phyloP scores from a whole-genome alignment of 106 monocot species.

The Acorus gramineus region DNA sequence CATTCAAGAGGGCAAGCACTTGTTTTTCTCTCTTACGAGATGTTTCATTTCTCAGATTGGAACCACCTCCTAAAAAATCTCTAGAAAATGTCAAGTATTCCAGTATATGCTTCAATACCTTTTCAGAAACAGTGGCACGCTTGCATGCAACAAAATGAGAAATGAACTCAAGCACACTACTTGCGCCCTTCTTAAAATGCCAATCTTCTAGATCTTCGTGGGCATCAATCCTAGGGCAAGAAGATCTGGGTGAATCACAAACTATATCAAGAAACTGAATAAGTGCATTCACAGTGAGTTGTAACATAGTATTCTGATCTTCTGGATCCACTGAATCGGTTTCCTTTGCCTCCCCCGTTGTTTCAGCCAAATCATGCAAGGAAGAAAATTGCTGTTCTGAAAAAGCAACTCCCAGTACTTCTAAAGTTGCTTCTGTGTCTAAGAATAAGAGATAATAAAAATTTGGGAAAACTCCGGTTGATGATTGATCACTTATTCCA shows the following conservation, averaged over 20 bases:
- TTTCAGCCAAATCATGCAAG: slow-evolving; percentile 2
- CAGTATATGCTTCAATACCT: slow-evolving; percentile 68
- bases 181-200: slow-evolving; percentile 67
- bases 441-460: slow-evolving; percentile 68
- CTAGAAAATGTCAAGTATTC: slow-evolving; percentile 40
- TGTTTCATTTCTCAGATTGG: slow-evolving; percentile 17
- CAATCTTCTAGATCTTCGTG: slow-evolving; percentile 31
- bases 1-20: slow-evolving; percentile 53
- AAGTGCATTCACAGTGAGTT: slow-evolving; percentile 38
- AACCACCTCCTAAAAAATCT: slow-evolving; percentile 2
- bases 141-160: slow-evolving; percentile 53
- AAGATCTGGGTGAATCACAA: slow-evolving; percentile 34
- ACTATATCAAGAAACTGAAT: slow-evolving; percentile 62
- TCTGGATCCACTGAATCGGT: slow-evolving; percentile 10
- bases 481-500: slow-evolving; percentile 40
- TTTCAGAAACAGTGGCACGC: slow-evolving; percentile 39
- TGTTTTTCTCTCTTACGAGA: slow-evolving; percentile 44
- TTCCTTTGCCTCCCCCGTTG: slow-evolving; percentile 4
- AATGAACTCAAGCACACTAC: slow-evolving; percentile 59
- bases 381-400: slow-evolving; percentile 10
- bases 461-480: slow-evolving; percentile 53
- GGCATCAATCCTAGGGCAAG: slow-evolving; percentile 24
- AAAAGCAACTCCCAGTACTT: slow-evolving; percentile 75
- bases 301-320: slow-evolving; percentile 32
- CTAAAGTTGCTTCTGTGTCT: slow-evolving; percentile 78